These are phyloP conservation scores for Claviceps purpurea DNA, from an alignment of 2,329 filamentous ascomycete genomes.

Conservation along the genomic window DNA sequence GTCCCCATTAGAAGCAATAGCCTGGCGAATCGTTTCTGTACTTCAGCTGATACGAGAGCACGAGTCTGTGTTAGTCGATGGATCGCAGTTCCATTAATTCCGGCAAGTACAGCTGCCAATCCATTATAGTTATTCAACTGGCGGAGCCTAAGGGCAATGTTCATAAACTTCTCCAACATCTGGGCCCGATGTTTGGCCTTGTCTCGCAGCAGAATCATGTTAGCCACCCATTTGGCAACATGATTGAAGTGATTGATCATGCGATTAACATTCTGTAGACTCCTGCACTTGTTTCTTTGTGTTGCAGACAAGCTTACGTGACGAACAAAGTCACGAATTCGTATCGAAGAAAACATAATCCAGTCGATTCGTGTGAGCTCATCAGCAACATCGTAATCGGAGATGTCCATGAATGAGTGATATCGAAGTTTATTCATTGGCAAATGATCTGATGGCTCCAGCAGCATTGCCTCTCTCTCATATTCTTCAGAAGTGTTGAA, in stretches of 20 bases:
- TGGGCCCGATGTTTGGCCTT: conserved; percentile 90
- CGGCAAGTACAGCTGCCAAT: conserved; percentile 83
- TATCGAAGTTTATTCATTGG: conserved; percentile 76
- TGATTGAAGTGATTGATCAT: conserved; percentile 93
- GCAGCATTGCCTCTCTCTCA: conserved; percentile 58
- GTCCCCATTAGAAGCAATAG: conserved; percentile 87
- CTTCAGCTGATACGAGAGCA: conserved; percentile 55
- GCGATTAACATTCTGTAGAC: conserved; percentile 75
- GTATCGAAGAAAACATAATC: conserved; percentile 94
- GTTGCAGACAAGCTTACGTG: conserved; percentile 67
- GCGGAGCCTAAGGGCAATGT: conserved; percentile 70
- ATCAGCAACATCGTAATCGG: conserved; percentile 73
- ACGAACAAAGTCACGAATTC: conserved; percentile 81
- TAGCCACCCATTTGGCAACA: conserved; percentile 67
- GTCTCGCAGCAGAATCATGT: conserved; percentile 76
- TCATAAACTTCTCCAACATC: conserved; percentile 93
- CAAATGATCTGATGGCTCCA: conserved; percentile 56
- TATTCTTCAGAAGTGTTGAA: conserved; percentile 65
- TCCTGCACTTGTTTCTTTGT: conserved; percentile 62
- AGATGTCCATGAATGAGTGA: conserved; percentile 76
- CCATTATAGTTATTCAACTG: conserved; percentile 96
- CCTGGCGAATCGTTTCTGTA: conserved; percentile 75
- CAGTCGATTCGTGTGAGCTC: conserved; percentile 95
- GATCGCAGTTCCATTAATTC: conserved; percentile 77
- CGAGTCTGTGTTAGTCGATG: conserved; percentile 72